These are phyloP conservation scores for Volvariella surrecta DNA, from an alignment of 1,284 basidiomycete genomes.

Conservation along the genomic window DNA sequence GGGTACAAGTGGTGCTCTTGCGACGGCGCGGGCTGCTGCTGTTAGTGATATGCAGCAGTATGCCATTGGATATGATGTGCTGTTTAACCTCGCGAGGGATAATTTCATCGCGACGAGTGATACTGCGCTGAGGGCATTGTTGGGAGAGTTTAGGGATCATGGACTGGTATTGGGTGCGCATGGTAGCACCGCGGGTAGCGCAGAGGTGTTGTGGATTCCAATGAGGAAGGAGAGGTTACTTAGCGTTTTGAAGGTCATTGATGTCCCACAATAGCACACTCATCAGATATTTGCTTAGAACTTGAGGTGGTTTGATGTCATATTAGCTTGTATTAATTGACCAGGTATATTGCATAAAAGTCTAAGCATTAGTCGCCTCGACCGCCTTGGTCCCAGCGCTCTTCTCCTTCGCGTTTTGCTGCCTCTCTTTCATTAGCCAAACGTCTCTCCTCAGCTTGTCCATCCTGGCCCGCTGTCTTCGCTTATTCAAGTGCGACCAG, in stretches of 20 bases:
- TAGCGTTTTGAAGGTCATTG: slow-evolving; percentile 27
- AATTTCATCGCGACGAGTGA: slow-evolving; percentile 85
- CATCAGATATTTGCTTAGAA: too few relatives aligned
- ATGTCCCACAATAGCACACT: too few relatives aligned
- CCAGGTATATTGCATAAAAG: too few relatives aligned
- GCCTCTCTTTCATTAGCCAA: slow-evolving; percentile 15
- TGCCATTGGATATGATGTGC: slow-evolving; percentile 52
- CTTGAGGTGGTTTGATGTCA: too few relatives aligned
- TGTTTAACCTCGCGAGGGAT: slow-evolving; percentile 63
- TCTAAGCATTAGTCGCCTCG: too few relatives aligned
- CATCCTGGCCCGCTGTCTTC: slow-evolving; percentile 34
- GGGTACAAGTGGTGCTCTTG: slow-evolving; percentile 12
- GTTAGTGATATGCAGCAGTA: slow-evolving; percentile 31
- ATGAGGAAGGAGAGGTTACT: slow-evolving; percentile 60
- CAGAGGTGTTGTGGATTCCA: slow-evolving; percentile 77
- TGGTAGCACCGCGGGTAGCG: slow-evolving; percentile 31
- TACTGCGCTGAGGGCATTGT: slow-evolving; percentile 68
- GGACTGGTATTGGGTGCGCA: slow-evolving; percentile 57
- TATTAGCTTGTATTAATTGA: too few relatives aligned
- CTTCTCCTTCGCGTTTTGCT: too few relatives aligned
- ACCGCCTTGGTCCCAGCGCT: too few relatives aligned
- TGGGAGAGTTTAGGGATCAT: slow-evolving; percentile 89
- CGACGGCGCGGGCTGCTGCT: slow-evolving; percentile 20
- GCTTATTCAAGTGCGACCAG: slow-evolving; percentile 45
- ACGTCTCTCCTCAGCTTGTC: slow-evolving; percentile 27